Evolutionary conservation across 2,329 filamentous ascomycete genomes (phyloP).

Genomic region (Hypoxylon sp.): DNA sequence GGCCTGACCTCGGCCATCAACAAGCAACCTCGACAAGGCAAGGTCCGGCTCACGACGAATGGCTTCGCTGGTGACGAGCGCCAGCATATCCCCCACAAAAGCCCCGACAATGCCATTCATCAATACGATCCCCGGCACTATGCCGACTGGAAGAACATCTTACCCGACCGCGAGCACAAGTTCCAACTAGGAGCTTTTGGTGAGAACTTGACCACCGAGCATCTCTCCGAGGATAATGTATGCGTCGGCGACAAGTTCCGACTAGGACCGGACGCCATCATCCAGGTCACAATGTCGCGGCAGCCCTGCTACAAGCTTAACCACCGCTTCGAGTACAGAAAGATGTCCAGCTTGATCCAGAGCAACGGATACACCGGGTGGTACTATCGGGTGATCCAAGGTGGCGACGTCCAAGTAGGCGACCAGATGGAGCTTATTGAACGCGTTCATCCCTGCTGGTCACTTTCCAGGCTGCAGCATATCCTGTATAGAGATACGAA

Average conservation of each 20-base stretch:
- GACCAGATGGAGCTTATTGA: conserved; percentile 63
- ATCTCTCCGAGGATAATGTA: conserved; percentile 67
- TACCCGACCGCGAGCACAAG: conserved; percentile 57
- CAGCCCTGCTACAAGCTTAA: conserved; percentile 74
- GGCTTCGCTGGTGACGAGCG: conserved; percentile 69
- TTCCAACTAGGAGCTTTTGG: conserved; percentile 69
- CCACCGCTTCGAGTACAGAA: conserved; percentile 68
- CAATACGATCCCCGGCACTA: conserved; percentile 68
- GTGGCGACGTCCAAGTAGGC: conserved; percentile 62
- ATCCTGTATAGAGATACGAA: conserved; percentile 63
- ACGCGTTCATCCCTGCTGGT: conserved; percentile 65
- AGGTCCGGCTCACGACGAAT: conserved; percentile 53
- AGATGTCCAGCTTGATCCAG: conserved; percentile 66
- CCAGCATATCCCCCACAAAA: conserved; percentile 64
- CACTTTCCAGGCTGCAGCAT: conserved; percentile 66
- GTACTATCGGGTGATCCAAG: conserved; percentile 67
- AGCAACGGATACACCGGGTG: conserved; percentile 66
- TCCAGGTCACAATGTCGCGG: conserved; percentile 68
- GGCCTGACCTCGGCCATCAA: conserved; percentile 63
- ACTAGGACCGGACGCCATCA: conserved; percentile 54
- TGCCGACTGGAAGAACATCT: conserved; percentile 57
- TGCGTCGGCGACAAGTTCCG: conserved; percentile 70
- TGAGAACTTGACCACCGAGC: conserved; percentile 65
- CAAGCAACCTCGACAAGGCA: conserved; percentile 55
- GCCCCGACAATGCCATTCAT: conserved; percentile 68